Conservation (phyloP, 1,139 yeast species). For the Taiozyma sp. region DNA sequence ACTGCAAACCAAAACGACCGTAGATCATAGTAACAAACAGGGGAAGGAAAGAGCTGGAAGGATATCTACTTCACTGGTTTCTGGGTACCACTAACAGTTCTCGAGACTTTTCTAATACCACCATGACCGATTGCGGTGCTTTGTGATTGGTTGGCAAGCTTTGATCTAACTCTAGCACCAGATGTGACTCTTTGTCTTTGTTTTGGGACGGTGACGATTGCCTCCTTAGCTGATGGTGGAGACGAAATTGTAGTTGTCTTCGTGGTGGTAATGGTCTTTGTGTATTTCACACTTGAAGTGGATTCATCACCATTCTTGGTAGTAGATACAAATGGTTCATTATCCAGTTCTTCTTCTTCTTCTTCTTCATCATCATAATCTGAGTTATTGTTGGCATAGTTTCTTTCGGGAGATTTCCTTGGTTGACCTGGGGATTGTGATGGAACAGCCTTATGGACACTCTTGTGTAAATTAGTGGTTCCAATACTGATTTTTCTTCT, state of each 20-base stretch:
- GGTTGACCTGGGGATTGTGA: constrained; percentile 97
- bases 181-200: constrained; percentile 28
- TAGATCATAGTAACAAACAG: background rate
- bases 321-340: constrained; percentile 9
- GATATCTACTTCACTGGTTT: background rate
- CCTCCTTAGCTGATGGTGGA: constrained; percentile 27
- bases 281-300: constrained; percentile 34
- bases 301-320: constrained; percentile 16
- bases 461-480: constrained; percentile 64
- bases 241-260: constrained; percentile 45
- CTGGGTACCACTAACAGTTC: constrained; percentile 19
- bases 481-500: constrained; percentile 59
- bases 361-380: constrained; percentile 17
- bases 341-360: constrained; percentile 12
- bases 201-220: constrained; percentile 16
- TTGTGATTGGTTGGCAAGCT: constrained; percentile 16
- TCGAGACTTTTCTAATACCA: constrained; percentile 23
- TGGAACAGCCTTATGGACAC: constrained; percentile 78
- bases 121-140: constrained; percentile 19
- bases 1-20: background rate
- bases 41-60: background rate
- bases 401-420: constrained; percentile 47
- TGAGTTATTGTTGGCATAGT: constrained; percentile 12
- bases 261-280: constrained; percentile 46
- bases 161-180: constrained; percentile 27